Evolutionary conservation across 345 rosid genomes (phyloP).

Genomic region (Sisymbrium irio): DNA sequence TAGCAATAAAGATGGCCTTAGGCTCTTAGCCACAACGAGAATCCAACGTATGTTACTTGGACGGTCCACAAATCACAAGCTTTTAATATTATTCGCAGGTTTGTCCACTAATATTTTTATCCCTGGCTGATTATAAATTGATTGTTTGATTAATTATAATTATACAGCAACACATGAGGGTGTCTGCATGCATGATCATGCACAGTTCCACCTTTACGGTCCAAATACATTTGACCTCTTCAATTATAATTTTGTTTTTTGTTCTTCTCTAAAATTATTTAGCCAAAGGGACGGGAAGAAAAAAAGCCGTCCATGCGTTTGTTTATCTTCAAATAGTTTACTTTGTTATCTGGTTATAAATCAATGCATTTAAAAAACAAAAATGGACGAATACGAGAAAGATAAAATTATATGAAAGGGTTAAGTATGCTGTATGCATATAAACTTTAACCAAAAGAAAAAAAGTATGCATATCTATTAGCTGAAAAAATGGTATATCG

Average conservation of each 20-base stretch:
- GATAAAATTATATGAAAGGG: not conserved
- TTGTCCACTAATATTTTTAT: not conserved
- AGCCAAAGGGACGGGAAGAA: not conserved
- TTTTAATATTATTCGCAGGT: not conserved
- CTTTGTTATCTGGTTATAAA: not conserved
- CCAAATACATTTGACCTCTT: conserved; percentile 26
- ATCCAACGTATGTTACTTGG: not conserved
- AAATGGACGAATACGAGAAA: not conserved
- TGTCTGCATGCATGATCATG: conserved; percentile 23
- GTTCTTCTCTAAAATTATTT: not conserved
- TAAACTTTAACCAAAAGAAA: too few relatives aligned
- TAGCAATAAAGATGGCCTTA: too few relatives aligned
- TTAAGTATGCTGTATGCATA: not conserved
- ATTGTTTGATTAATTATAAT: not conserved
- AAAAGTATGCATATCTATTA: not conserved
- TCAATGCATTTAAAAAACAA: not conserved
- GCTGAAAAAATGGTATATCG: not conserved
- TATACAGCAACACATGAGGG: not conserved
- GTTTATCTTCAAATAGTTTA: not conserved
- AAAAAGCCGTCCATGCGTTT: conserved; percentile 8
- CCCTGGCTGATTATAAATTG: not conserved
- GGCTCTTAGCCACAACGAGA: not conserved
- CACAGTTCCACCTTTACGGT: conserved; percentile 17
- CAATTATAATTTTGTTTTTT: not conserved
- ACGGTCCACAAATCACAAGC: not conserved